phyloP scores from a whole-genome alignment of 106 monocot genomes.

The Allium fistulosum region DNA sequence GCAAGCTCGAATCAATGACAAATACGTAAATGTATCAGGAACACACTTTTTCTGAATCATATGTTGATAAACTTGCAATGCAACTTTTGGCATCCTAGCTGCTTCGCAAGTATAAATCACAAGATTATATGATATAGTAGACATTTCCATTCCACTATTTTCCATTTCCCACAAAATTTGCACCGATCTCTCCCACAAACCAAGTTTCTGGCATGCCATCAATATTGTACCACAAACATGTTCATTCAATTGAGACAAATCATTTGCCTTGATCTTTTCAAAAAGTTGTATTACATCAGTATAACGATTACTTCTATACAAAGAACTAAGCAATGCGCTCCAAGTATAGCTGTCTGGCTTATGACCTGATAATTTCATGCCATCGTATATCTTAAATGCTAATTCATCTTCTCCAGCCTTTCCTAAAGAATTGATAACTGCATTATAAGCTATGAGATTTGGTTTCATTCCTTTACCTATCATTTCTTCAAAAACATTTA shows the following conservation, averaged over 20 bases:
- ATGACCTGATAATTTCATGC: conserved; percentile 48
- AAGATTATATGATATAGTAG: conserved; percentile 68
- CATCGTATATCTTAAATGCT: conserved; percentile 62
- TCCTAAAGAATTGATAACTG: conserved; percentile 86
- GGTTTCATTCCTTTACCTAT: conserved; percentile 49
- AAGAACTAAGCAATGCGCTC: conserved; percentile 68
- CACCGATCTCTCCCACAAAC: conserved; percentile 74
- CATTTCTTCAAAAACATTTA: conserved; percentile 56
- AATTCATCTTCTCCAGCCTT: conserved; percentile 62
- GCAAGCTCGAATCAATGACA: conserved; percentile 74
- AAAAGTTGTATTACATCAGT: conserved; percentile 54
- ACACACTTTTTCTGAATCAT: conserved; percentile 55
- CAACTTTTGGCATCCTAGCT: conserved; percentile 74
- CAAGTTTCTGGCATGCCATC: conserved; percentile 72
- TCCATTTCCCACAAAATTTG: conserved; percentile 95
- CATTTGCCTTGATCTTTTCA: conserved; percentile 33
- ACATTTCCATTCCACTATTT: conserved; percentile 44
- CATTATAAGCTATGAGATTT: conserved; percentile 61
- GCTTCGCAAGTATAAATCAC: conserved; percentile 72
- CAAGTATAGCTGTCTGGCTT: conserved; percentile 77
- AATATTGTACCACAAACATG: conserved; percentile 72
- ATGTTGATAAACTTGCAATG: conserved; percentile 71
- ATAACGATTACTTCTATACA: conserved; percentile 58
- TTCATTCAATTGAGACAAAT: conserved; percentile 22
- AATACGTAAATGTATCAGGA: conserved; percentile 75